A percentile compares a stretch with the other conserved stretches of the same genome.
phyloP scores from a whole-genome alignment of 78 protist genomes.

The Cavenderia fasciculata region DNA sequence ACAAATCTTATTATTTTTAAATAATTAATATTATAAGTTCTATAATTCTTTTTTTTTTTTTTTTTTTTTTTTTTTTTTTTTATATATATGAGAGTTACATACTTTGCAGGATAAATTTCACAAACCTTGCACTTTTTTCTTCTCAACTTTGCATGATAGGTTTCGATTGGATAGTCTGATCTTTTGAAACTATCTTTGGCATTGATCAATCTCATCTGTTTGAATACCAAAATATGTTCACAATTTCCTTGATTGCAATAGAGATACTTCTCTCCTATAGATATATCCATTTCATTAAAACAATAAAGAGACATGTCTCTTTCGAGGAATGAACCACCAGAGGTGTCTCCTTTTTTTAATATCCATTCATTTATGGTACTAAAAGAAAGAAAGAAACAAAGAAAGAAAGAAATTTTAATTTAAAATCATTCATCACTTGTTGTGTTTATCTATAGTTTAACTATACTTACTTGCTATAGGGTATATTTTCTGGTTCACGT shows the following conservation, averaged over 20 bases:
- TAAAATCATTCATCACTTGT: not conserved
- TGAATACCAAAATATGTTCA: constrained; percentile 24
- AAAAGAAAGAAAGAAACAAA: too few relatives aligned
- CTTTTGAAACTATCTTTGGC: not conserved
- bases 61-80: too few relatives aligned
- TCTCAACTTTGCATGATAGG: constrained; percentile 8
- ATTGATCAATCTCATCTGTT: constrained; percentile 11
- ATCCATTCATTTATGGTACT: constrained; percentile 15
- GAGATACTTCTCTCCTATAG: constrained; percentile 53
- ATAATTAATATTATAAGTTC: not conserved
- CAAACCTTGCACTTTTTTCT: constrained; percentile 72
- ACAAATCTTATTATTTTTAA: constrained; percentile 1
- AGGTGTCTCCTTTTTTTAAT: not conserved
- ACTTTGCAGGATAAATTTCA: constrained; percentile 77
- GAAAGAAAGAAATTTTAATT: too few relatives aligned
- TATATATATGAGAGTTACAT: not conserved
- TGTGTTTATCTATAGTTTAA: not conserved
- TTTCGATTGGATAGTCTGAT: constrained; percentile 21
- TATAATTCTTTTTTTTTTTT: too few relatives aligned
- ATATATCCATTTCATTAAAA: constrained; percentile 36
- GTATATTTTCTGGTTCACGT: constrained; percentile 1
- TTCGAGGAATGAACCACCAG: not conserved
- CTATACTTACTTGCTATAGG: constrained; percentile 42
- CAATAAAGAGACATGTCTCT: constrained; percentile 17
- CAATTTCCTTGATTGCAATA: constrained; percentile 76